A percentile compares a stretch with the other conserved stretches of the same genome.
Evolutionary conservation across 2,329 filamentous ascomycete genomes (phyloP).

Genomic region (Colletotrichum godetiae): DNA sequence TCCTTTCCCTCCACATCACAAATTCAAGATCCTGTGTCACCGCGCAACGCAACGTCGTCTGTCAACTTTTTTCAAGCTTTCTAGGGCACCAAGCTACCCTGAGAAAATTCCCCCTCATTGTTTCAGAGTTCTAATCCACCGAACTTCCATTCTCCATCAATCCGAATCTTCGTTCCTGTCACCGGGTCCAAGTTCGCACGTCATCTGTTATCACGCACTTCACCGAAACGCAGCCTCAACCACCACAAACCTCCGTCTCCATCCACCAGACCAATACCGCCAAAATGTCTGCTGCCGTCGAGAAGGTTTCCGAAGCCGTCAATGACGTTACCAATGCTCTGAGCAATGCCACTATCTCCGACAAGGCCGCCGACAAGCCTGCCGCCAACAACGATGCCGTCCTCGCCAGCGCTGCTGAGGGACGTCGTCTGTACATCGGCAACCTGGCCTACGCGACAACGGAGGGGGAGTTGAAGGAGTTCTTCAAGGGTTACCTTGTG

Average conservation of each 20-base stretch:
- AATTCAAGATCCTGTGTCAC: constrained; percentile 57
- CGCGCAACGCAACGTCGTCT: constrained; percentile 60
- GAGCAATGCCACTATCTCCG: constrained; percentile 78
- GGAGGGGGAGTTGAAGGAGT: constrained; percentile 99
- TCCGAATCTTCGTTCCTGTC: constrained; percentile 57
- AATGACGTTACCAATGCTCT: constrained; percentile 81
- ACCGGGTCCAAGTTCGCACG: constrained; percentile 52
- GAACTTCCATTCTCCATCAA: constrained; percentile 54
- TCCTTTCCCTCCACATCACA: constrained; percentile 54
- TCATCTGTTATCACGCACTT: constrained; percentile 59
- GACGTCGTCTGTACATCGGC: constrained; percentile 99
- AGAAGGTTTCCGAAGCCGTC: constrained; percentile 76
- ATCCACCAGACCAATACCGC: constrained; percentile 53
- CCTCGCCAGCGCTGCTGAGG: constrained; percentile 96
- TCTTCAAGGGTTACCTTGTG: constrained; percentile 99
- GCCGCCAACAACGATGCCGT: constrained; percentile 85
- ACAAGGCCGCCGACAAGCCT: constrained; percentile 59
- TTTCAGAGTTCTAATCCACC: constrained; percentile 74
- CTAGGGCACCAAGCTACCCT: constrained; percentile 96
- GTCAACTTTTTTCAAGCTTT: constrained; percentile 56
- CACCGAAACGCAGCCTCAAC: constrained; percentile 51
- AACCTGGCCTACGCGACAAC: constrained; percentile 99
- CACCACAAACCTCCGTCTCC: constrained; percentile 45
- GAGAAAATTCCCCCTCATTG: constrained; percentile 72
- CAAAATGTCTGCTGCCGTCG: constrained; percentile 88